Conservation (phyloP, 345 rosid genomes). For the Euphorbia lathyris region DNA sequence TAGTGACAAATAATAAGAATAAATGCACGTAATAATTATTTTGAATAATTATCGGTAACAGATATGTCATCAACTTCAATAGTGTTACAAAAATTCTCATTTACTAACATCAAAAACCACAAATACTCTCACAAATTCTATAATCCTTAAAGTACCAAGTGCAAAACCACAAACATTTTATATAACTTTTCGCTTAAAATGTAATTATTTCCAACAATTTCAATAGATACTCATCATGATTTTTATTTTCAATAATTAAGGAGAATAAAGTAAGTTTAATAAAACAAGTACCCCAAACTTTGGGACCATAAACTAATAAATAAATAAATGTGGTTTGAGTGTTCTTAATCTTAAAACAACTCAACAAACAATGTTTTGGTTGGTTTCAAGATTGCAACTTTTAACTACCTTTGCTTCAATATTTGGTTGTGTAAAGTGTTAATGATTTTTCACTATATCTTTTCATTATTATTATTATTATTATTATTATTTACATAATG, state of each 20-base stretch:
- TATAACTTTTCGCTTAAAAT: too few species aligned
- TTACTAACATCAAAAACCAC: too few species aligned
- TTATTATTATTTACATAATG: neutral
- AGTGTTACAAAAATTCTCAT: too few species aligned
- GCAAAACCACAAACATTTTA: too few species aligned
- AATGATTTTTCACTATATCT: neutral
- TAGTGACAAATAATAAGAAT: too few species aligned
- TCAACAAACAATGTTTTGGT: conserved; percentile 10
- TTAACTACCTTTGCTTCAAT: conserved; percentile 10
- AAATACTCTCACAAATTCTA: too few species aligned
- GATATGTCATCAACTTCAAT: too few species aligned
- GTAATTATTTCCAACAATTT: too few species aligned
- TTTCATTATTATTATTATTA: neutral
- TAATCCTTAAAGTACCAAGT: too few species aligned
- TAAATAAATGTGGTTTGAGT: neutral
- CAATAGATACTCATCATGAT: neutral
- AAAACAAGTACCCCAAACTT: neutral
- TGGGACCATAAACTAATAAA: neutral
- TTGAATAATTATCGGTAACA: too few species aligned
- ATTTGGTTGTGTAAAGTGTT: neutral
- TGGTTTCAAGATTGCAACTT: conserved; percentile 15
- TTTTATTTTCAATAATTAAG: neutral
- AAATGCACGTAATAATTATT: too few species aligned
- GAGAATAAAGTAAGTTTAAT: neutral
- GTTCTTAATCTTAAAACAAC: conserved; percentile 14